A percentile compares a stretch with the other conserved stretches of the same genome.
These are phyloP conservation scores for Nowakowskiella sp. DNA, from an alignment of 192 early-diverging fungal genomes.

Conservation along the genomic window DNA sequence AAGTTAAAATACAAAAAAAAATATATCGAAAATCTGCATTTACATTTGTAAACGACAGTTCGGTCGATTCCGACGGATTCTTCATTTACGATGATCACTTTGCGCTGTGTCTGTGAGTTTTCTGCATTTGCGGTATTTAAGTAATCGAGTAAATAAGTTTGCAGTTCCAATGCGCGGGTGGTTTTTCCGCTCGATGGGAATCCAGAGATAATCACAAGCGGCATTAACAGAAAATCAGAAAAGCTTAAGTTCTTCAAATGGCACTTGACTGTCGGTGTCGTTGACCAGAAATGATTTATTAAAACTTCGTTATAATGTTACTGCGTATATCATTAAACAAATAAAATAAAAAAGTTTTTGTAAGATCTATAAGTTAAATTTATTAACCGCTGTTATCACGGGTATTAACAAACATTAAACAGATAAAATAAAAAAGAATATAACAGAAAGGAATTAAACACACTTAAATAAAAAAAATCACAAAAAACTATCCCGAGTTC, in stretches of 20 bases:
- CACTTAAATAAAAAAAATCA: too few species aligned
- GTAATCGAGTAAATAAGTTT: constrained; percentile 39
- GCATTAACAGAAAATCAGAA: constrained; percentile 55
- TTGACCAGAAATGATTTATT: too few species aligned
- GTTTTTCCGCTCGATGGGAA: constrained; percentile 89
- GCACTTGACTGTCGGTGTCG: background rate
- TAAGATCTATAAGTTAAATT: too few species aligned
- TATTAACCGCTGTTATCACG: too few species aligned
- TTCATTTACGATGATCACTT: constrained; percentile 70
- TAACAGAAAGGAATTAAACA: too few species aligned
- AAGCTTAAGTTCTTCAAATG: too few species aligned
- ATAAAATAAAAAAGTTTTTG: too few species aligned
- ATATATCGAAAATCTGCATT: constrained; percentile 9
- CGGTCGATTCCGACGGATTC: constrained; percentile 54
- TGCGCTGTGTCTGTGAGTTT: constrained; percentile 1
- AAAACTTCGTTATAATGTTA: too few species aligned
- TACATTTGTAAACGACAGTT: constrained; percentile 57
- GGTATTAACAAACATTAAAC: too few species aligned
- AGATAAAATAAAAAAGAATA: too few species aligned
- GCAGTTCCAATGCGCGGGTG: constrained; percentile 65
- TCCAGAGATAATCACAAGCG: constrained; percentile 81
- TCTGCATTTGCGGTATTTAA: constrained; percentile 12
- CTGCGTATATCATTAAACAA: too few species aligned
- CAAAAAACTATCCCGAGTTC: too few species aligned
- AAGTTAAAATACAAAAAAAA: background rate